Evolutionary conservation across 805 yeast genomes (phyloP), one percentile per base, ranked within the genome.

Genomic region (Yarrowia sp.): DNA sequence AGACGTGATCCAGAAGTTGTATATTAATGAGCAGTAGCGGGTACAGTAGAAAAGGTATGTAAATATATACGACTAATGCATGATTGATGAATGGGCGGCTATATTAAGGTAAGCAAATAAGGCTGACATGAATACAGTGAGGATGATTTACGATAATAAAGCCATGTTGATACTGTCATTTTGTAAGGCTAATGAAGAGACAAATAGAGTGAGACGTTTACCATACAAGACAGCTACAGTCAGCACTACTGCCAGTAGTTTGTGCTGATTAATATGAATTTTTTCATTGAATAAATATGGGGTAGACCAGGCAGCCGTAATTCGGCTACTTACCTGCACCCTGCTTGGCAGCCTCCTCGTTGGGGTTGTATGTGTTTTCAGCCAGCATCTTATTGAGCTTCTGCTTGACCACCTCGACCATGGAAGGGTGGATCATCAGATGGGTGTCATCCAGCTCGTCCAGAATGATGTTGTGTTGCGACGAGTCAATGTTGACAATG

Each of bases 391-490:
- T 77, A 72, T 89, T 90, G 69, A 93, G 81, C 74, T 93, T 96
- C 62, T 76, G 79, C 70, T 92, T 93, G 57, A 93, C 86, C 71
- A 80, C 86, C 28, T 85, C 87, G 1, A 93, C 89, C 76, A 87
- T 89, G 42, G 84, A 83, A 36, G 87, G 88, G 69, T 90, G 93
- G 33, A 93, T 88, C 67, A 95, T 79, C 17, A 93, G 76, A 75
- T 95, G 98, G 1, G 95, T 90, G 51, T 92, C 98, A 73, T 95
- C 98, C 45, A 93, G 80, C 70, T 95, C 98, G 65, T 84, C 86
- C 18, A 85, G 75, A 5, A 86, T 83, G 38, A 95, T 87, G 69
- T 92, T 96, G 66, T 90, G 88, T 41, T 81, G 77, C 32, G 85
- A 84, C 0, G 90, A 78, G 74, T 95, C 98, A 47, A 93, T 88